Evolutionary conservation across 2,329 filamentous ascomycete genomes (phyloP), one percentile per base, ranked within the genome.

Genomic region (Clarireedia paspali): DNA sequence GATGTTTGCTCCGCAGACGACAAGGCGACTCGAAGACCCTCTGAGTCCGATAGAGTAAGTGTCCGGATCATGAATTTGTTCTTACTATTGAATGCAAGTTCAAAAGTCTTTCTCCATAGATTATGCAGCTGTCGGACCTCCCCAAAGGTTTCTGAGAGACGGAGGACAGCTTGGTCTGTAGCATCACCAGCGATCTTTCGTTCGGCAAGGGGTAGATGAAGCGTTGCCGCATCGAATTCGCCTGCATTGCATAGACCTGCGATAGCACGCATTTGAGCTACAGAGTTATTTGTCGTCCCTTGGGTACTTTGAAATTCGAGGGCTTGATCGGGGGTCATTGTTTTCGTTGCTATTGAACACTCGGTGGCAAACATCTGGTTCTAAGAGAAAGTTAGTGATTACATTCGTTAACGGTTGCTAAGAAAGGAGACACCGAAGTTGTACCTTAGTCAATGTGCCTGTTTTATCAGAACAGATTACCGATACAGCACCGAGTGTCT

Each of bases 381-480:
- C 79, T 81, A 60, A 10, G 5, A 36, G 12, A 45, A 2, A 20
- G 30, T 53, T 50, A 61, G 48, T 40, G 12, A 48, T 12, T 34
- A 12, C 9, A 34, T 14, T 12, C 30, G 30, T 34, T 4, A 52
- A 7, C 42, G 27, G 14, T 34, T 15, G 20, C 14, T 24, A n/a
- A 17, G n/a, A 42, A 12, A 17, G 27, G 7, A 36, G 34, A 6
- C n/a, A 55, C 46, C 47, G 34, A 38, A 38, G 6, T 48, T 12
- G 1, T 57, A 64, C 62, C 61, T 65, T 64, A 15, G 84, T 87
- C 57, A 87, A 71, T 0, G 84, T 87, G 5, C 87, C 87, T 0
- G 87, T 90, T 73, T 89, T 90, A 68, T 90, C 87, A 0, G 84
- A 88, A 68, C 87, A 88, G 47, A 90, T 83, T 7, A 88, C 79